These are phyloP conservation scores for Tetrahymena malaccensis DNA, from an alignment of 73 alveolate genomes.

Conservation along the genomic window DNA sequence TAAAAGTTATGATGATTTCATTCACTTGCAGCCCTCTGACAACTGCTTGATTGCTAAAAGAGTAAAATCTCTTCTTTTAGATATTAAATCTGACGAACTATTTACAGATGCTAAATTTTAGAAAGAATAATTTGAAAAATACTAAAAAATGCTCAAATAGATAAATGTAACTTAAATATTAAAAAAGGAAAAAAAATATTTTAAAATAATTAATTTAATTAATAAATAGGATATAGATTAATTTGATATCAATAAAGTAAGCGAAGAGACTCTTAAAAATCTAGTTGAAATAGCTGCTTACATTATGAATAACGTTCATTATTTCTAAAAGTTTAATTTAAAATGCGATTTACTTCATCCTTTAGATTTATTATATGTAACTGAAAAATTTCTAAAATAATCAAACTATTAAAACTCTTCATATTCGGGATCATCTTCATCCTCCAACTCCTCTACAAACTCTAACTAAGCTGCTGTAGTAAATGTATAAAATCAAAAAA, in stretches of 20 bases:
- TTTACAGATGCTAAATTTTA: neutral
- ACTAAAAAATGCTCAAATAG: neutral
- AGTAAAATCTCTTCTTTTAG: neutral
- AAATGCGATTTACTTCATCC: neutral
- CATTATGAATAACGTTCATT: neutral
- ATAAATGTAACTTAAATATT: neutral
- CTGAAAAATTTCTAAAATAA: neutral
- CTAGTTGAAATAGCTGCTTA: neutral
- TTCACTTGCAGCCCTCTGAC: neutral
- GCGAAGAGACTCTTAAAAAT: neutral
- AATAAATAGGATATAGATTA: neutral
- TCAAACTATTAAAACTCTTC: neutral
- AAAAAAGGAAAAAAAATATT: neutral
- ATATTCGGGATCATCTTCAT: neutral
- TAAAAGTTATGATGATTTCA: neutral
- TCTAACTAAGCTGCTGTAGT: neutral
- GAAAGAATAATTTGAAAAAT: neutral
- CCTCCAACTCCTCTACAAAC: neutral
- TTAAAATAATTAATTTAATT: neutral
- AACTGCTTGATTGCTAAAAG: neutral
- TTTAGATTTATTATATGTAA: neutral
- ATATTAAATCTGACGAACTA: neutral
- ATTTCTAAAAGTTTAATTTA: neutral
- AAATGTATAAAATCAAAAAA: neutral
- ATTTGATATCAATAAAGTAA: neutral